These are phyloP conservation scores for Brassica juncea DNA, from an alignment of 345 rosid genomes.

Conservation along the genomic window DNA sequence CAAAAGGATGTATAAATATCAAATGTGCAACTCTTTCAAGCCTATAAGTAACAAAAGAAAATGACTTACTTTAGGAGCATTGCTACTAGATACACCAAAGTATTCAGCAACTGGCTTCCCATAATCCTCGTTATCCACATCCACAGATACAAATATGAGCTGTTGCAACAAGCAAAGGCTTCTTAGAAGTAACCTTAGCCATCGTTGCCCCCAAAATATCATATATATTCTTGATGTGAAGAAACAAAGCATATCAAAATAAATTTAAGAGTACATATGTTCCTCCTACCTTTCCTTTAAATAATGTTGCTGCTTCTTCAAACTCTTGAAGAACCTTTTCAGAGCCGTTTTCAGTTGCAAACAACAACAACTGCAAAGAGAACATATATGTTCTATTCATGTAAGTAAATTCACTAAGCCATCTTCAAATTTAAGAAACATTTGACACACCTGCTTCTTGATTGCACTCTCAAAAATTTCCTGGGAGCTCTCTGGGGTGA, in stretches of 20 bases:
- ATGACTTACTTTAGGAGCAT: constrained; percentile 58
- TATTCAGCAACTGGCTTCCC: constrained; percentile 95
- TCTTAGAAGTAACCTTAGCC: constrained; percentile 8
- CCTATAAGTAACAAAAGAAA: neutral
- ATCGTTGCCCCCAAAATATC: neutral
- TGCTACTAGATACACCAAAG: constrained; percentile 76
- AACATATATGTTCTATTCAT: neutral
- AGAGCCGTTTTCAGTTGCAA: constrained; percentile 66
- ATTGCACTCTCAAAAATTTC: constrained; percentile 79
- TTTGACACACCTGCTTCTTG: constrained; percentile 73
- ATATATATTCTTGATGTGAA: neutral
- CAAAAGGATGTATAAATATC: neutral
- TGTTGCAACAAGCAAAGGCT: constrained; percentile 43
- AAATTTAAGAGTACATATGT: neutral
- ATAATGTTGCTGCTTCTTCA: constrained; percentile 77
- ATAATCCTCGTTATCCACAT: constrained; percentile 85
- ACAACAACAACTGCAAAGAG: constrained; percentile 68
- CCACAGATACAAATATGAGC: constrained; percentile 87
- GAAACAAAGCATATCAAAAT: neutral
- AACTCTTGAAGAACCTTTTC: constrained; percentile 64
- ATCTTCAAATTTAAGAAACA: neutral
- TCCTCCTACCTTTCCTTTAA: constrained; percentile 83
- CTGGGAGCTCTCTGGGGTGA: constrained; percentile 80
- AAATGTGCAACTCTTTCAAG: neutral
- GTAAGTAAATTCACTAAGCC: constrained; percentile 16